phyloP scores from a whole-genome alignment of 177 flowering plant species.

The Vitis hybrid region DNA sequence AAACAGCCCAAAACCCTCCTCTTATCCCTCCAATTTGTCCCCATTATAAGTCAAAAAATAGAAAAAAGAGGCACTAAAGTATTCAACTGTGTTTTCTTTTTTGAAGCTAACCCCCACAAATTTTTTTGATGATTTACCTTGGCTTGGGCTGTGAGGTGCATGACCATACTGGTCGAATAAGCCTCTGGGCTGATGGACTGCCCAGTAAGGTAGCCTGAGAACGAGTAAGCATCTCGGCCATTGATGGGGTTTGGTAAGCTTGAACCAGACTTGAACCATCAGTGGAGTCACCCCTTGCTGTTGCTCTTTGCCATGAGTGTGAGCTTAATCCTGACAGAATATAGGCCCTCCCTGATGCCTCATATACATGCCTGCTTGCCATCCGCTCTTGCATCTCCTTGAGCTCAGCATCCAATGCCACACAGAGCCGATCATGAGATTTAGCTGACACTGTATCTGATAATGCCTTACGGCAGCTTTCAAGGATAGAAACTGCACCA shows the following conservation, averaged over 20 bases:
- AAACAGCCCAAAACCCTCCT: slow-evolving; percentile 4
- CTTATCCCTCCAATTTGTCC: slow-evolving; percentile 9
- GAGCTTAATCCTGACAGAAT: slow-evolving; percentile 76
- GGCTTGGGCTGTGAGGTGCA: slow-evolving; percentile 35
- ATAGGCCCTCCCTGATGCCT: slow-evolving; percentile 73
- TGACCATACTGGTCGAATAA: slow-evolving; percentile 32
- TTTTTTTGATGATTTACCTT: slow-evolving; percentile 23
- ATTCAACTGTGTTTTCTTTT: background rate
- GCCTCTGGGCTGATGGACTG: slow-evolving; percentile 43
- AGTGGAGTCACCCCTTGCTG: slow-evolving; percentile 69
- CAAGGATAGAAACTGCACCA: slow-evolving; percentile 53
- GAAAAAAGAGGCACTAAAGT: slow-evolving; percentile 4
- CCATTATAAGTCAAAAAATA: slow-evolving; percentile 2
- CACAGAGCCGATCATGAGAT: slow-evolving; percentile 50
- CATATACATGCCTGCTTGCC: slow-evolving; percentile 66
- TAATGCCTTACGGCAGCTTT: slow-evolving; percentile 38
- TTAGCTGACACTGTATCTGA: slow-evolving; percentile 50
- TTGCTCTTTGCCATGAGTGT: slow-evolving; percentile 81
- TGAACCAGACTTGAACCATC: slow-evolving; percentile 50
- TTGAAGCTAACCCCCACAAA: background rate
- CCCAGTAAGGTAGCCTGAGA: slow-evolving; percentile 52
- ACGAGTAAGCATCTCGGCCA: slow-evolving; percentile 65
- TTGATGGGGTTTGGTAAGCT: slow-evolving; percentile 71
- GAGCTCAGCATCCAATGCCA: slow-evolving; percentile 69
- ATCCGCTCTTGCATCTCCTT: slow-evolving; percentile 76